Conservation (phyloP, 441 rosid species). For the Raphanus hybrid region DNA sequence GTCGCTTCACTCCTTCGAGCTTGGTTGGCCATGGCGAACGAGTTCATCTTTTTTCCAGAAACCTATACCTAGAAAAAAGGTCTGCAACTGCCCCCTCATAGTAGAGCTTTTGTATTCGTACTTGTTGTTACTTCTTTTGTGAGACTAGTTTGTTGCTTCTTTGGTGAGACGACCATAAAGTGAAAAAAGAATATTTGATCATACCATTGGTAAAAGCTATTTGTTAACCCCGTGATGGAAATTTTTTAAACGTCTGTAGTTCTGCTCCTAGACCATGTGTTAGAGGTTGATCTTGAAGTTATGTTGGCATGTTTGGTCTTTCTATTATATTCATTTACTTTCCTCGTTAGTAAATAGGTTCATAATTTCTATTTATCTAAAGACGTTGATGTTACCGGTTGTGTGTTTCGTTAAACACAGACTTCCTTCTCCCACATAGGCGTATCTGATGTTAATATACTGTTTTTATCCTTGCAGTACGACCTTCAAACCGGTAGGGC, state of each 20-base stretch:
- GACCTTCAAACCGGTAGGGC: conserved; percentile 69
- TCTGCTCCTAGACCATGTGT: conserved; percentile 22
- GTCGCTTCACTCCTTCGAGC: conserved; percentile 93
- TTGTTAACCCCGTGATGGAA: conserved; percentile 3
- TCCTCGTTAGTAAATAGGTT: conserved; percentile 24
- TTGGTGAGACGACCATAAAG: conserved; percentile 4
- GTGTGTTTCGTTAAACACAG: neutral
- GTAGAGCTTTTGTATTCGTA: conserved; percentile 11
- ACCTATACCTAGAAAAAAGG: conserved; percentile 80
- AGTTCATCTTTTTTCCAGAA: conserved; percentile 72
- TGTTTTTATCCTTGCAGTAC: conserved; percentile 54
- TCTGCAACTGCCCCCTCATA: conserved; percentile 35
- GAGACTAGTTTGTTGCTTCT: neutral
- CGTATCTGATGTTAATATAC: conserved; percentile 27
- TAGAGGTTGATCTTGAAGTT: conserved; percentile 29
- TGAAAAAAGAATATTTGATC: neutral
- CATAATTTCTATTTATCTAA: conserved; percentile 7
- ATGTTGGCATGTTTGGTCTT: conserved; percentile 18
- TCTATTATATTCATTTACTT: conserved; percentile 15
- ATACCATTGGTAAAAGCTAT: conserved; percentile 3
- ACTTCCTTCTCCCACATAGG: neutral
- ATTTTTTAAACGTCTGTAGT: too few species aligned
- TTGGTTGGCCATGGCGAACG: conserved; percentile 94
- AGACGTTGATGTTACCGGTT: conserved; percentile 8
- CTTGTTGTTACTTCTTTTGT: conserved; percentile 19